Evolutionary conservation across 352 stramenopile species (phyloP).

Genomic region (Salisapilia sapeloensis): DNA sequence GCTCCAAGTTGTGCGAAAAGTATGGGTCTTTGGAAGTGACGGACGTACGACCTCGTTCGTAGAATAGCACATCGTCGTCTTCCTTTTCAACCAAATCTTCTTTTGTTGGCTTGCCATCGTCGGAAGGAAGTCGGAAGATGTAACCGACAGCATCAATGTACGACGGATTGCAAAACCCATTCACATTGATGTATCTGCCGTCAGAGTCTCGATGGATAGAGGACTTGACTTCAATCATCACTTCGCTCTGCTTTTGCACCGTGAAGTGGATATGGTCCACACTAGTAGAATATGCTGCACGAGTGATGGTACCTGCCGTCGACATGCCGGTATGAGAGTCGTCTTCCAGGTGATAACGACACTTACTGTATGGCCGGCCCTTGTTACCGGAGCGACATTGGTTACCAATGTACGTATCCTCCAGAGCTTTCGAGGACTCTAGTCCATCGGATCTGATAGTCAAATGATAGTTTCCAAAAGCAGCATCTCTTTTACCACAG

Average conservation of each 20-base stretch:
- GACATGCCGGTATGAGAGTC: constrained; percentile 10
- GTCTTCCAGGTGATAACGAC: constrained; percentile 36
- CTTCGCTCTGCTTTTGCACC: constrained; percentile 20
- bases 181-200: constrained; percentile 28
- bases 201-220: constrained; percentile 23
- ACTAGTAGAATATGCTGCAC: constrained; percentile 14
- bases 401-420: constrained; percentile 40
- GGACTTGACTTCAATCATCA: constrained; percentile 39
- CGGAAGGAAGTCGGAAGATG: constrained; percentile 17
- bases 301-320: constrained; percentile 37
- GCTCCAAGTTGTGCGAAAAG: constrained; percentile 29
- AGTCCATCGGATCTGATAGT: no score
- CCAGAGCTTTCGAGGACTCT: constrained; percentile 12
- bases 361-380: constrained; percentile 16
- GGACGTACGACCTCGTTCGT: constrained; percentile 20
- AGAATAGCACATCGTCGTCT: no score
- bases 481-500: constrained; percentile 26
- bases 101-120: no score
- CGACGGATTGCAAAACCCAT: constrained; percentile 32
- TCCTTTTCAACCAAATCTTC: no score
- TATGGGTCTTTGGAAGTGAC: constrained; percentile 64
- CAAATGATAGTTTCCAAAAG: constrained; percentile 50
- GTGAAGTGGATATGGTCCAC: constrained; percentile 47
- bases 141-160: constrained; percentile 54
- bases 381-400: constrained; percentile 18